Percentiles rank a stretch among this genome's conserved stretches.
Conservation (phyloP, 2,329 filamentous ascomycete species). For the Tolypocladium nubicola region DNA sequence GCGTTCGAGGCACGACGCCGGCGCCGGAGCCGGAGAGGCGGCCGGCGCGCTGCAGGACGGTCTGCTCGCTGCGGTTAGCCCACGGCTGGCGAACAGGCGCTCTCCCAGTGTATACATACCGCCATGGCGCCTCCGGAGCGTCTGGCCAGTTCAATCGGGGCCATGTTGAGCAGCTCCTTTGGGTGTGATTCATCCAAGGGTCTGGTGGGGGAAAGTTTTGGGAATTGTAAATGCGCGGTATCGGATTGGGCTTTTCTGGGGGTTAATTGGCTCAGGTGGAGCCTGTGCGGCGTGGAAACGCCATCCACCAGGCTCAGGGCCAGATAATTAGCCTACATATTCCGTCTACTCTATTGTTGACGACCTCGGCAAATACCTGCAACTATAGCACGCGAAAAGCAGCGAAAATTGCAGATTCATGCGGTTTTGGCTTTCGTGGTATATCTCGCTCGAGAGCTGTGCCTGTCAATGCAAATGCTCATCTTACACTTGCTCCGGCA, state of each 20-base stretch:
- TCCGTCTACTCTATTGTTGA: background rate
- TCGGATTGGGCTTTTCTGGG: constrained; percentile 20
- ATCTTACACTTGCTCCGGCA: background rate
- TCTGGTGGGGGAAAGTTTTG: background rate
- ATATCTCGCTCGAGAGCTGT: background rate
- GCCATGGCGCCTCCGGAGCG: constrained; percentile 36
- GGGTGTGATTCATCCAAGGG: constrained; percentile 1
- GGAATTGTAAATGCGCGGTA: constrained; percentile 21
- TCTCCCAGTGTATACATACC: constrained; percentile 19
- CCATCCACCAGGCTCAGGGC: background rate
- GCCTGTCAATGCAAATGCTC: background rate
- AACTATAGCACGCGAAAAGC: background rate
- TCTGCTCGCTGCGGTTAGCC: constrained; percentile 15
- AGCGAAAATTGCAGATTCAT: background rate
- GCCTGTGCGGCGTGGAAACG: background rate
- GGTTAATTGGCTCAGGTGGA: background rate
- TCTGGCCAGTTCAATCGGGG: constrained; percentile 38
- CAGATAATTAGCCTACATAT: background rate
- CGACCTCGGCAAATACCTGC: background rate
- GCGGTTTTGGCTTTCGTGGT: background rate
- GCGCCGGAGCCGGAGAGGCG: constrained; percentile 18
- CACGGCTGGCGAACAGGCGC: too few relatives aligned
- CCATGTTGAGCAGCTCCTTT: constrained; percentile 24
- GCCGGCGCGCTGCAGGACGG: constrained; percentile 22
- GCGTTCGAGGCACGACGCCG: constrained; percentile 3